Percentiles rank a stretch among this genome's conserved stretches.
Conservation (phyloP, 768 basidiomycete genomes). For the Tricholoma saponaceum region DNA sequence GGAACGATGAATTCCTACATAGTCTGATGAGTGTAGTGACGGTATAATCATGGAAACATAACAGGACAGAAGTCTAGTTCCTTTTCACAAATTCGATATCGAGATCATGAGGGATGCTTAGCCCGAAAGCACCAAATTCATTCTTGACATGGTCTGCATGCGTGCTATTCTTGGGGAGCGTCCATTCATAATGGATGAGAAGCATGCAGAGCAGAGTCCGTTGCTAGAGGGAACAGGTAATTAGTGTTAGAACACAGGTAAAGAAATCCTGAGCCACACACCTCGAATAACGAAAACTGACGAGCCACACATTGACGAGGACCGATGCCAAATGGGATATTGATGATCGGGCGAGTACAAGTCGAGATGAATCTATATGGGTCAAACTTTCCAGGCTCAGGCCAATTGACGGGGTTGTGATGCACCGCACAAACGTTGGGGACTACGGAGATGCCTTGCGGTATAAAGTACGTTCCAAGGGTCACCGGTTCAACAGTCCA, state of each 20-base stretch:
- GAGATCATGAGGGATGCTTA: conserved; percentile 29
- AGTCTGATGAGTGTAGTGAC: no score
- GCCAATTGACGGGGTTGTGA: conserved; percentile 23
- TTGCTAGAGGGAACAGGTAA: conserved; percentile 18
- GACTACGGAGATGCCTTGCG: conserved; percentile 24
- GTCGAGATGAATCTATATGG: conserved; percentile 26
- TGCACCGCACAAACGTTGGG: conserved; percentile 30
- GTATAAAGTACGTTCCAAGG: conserved; percentile 28
- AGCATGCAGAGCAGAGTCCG: conserved; percentile 31
- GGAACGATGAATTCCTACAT: no score
- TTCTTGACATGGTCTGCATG: conserved; percentile 26
- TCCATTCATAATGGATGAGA: conserved; percentile 29
- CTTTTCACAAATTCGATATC: conserved; percentile 24
- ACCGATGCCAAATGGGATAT: conserved; percentile 29
- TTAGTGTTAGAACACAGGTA: neutral
- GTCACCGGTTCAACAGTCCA: conserved; percentile 15
- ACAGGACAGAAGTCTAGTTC: no score
- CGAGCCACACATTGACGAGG: conserved; percentile 30
- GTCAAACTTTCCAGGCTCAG: conserved; percentile 23
- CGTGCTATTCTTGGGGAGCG: conserved; percentile 21
- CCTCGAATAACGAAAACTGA: conserved; percentile 25
- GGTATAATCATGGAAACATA: no score
- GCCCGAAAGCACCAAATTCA: conserved; percentile 30
- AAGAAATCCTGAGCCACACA: neutral
- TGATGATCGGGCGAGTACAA: conserved; percentile 8